Conservation (phyloP, 345 rosid genomes). For the Eutrema japonicum region DNA sequence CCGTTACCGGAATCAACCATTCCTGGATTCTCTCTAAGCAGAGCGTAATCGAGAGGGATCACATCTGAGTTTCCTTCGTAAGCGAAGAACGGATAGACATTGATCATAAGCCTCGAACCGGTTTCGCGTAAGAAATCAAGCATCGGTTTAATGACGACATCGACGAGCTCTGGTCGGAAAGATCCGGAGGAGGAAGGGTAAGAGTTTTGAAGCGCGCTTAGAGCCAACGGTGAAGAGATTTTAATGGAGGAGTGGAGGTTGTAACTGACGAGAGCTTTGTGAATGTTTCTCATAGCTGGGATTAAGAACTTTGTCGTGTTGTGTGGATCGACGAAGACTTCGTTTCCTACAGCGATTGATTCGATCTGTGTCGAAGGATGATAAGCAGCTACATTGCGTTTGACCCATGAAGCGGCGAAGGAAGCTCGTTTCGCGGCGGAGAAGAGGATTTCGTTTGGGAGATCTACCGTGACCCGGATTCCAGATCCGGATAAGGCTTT, state of each 20-base stretch:
- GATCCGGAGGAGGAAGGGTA: conserved; percentile 95
- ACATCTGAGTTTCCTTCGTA: conserved; percentile 92
- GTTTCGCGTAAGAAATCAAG: conserved; percentile 84
- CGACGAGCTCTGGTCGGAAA: conserved; percentile 75
- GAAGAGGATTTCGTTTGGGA: conserved; percentile 74
- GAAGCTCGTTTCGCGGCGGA: conserved; percentile 62
- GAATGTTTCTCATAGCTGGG: conserved; percentile 86
- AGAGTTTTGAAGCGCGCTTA: conserved; percentile 76
- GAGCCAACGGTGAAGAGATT: conserved; percentile 85
- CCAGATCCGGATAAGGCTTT: conserved; percentile 74
- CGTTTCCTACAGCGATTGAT: conserved; percentile 92
- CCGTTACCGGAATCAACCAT: conserved; percentile 88
- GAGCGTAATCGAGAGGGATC: conserved; percentile 84
- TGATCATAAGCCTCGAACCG: conserved; percentile 88
- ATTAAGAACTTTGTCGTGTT: conserved; percentile 74
- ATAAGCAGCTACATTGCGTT: conserved; percentile 69
- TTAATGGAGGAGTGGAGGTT: conserved; percentile 72
- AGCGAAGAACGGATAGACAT: conserved; percentile 92
- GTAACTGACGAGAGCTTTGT: conserved; percentile 60
- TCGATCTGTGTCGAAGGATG: conserved; percentile 77
- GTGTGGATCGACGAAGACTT: conserved; percentile 84
- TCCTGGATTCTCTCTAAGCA: conserved; percentile 90
- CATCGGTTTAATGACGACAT: conserved; percentile 78
- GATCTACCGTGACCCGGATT: conserved; percentile 82
- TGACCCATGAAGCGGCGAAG: conserved; percentile 71